A percentile compares a stretch with the other conserved stretches of the same genome.
phyloP scores from a whole-genome alignment of 192 early-diverging fungal genomes.

The Nowakowskiella sp. region DNA sequence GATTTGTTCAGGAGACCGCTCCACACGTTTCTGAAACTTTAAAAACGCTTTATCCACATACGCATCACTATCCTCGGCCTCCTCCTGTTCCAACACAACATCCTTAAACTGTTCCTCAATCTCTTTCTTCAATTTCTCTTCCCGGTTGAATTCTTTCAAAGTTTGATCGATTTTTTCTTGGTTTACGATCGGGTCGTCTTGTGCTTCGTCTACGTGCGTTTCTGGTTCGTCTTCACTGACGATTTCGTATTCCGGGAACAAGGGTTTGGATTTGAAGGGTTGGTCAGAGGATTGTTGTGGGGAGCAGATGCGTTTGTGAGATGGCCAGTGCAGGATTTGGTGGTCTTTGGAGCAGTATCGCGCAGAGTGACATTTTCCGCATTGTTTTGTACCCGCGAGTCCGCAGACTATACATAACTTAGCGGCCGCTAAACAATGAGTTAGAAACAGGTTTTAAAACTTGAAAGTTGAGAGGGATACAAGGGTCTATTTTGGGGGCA shows the following conservation, averaged over 20 bases:
- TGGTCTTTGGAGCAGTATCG: conserved; percentile 81
- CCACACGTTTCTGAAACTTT: conserved; percentile 77
- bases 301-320: not conserved
- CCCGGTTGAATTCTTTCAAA: not conserved
- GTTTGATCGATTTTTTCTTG: not conserved
- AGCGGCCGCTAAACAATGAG: conserved; percentile 7
- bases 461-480: not conserved
- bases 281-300: not conserved
- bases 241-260: conserved; percentile 41
- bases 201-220: conserved; percentile 13
- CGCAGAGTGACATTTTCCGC: conserved; percentile 63
- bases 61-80: conserved; percentile 60
- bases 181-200: conserved; percentile 1
- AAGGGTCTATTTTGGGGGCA: not conserved
- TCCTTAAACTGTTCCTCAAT: not conserved
- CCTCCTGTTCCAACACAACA: conserved; percentile 21
- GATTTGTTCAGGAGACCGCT: conserved; percentile 74
- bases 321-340: conserved; percentile 72
- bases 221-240: conserved; percentile 46
- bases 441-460: not conserved
- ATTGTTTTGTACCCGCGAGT: conserved; percentile 60
- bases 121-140: conserved; percentile 10
- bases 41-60: conserved; percentile 87
- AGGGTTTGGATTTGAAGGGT: conserved; percentile 4
- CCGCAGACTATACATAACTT: conserved; percentile 65